Percentiles rank a stretch among this genome's conserved stretches.
Conservation (phyloP, 148 eudicot genomes). For the Fagopyrum homotropicum region DNA sequence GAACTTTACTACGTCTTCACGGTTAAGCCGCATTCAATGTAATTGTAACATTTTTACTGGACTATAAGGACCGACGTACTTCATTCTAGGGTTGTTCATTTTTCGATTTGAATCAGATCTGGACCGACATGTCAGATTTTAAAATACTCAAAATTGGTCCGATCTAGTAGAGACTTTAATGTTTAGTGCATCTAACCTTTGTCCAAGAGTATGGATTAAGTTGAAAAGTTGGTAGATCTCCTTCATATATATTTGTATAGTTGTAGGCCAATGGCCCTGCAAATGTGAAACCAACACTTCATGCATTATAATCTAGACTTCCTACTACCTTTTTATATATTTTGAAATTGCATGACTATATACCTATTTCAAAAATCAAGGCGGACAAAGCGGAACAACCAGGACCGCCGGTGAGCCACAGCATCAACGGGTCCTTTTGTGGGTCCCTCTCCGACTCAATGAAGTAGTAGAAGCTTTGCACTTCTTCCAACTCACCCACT, state of each 20-base stretch:
- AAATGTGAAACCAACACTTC: neutral
- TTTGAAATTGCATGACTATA: no score
- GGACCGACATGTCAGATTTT: no score
- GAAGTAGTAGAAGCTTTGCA: constrained; percentile 12
- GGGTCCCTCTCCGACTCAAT: constrained; percentile 10
- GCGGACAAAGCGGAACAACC: constrained; percentile 6
- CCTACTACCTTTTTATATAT: no score
- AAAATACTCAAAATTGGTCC: no score
- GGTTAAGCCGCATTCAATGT: no score
- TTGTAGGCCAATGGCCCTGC: neutral
- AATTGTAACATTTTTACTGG: no score
- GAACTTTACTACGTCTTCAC: no score
- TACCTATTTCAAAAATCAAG: constrained; percentile 6
- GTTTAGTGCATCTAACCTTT: neutral
- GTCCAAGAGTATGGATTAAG: constrained; percentile 10
- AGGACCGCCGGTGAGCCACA: constrained; percentile 10
- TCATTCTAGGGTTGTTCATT: no score
- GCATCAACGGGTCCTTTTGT: neutral
- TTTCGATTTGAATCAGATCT: no score
- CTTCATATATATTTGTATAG: neutral
- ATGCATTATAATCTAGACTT: no score
- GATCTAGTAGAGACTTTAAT: no score
- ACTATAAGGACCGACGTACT: no score
- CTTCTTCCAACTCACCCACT: neutral
- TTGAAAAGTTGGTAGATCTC: neutral